A percentile compares a stretch with the other conserved stretches of the same genome.
phyloP scores from a whole-genome alignment of 805 yeast species.

The Barnettozyma siamensis region DNA sequence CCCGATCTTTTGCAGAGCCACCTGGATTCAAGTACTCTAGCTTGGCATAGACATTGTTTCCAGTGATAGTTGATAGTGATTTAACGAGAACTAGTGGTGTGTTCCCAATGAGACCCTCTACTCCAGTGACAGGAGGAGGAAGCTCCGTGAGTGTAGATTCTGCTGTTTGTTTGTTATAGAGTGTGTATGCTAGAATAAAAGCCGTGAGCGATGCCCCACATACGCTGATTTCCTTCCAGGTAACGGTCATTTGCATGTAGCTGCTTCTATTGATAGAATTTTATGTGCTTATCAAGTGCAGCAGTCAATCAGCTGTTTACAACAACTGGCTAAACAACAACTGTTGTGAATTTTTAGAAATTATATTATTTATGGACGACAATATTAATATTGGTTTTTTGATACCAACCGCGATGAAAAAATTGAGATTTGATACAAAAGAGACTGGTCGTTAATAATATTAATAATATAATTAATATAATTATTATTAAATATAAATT shows the following conservation, averaged over 20 bases:
- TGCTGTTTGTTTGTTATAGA: neutral
- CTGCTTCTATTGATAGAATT: no score
- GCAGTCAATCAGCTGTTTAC: no score
- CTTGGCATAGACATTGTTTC: conserved; percentile 82
- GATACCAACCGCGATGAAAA: no score
- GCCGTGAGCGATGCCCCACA: conserved; percentile 18
- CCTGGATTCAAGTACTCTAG: conserved; percentile 85
- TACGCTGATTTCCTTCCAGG: conserved; percentile 24
- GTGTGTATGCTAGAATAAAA: conserved; percentile 9
- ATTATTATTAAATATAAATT: no score
- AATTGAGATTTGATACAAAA: no score
- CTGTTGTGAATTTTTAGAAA: no score
- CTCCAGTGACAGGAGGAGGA: conserved; percentile 41
- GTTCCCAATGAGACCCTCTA: conserved; percentile 80
- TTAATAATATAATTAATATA: no score
- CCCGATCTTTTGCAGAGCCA: conserved; percentile 93
- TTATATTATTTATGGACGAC: no score
- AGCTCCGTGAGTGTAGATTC: conserved; percentile 13
- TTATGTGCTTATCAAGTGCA: no score
- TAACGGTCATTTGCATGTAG: conserved; percentile 4
- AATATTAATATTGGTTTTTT: no score
- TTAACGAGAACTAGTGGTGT: conserved; percentile 77
- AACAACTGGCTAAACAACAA: no score
- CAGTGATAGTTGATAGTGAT: conserved; percentile 66
- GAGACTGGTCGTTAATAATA: no score